These are phyloP conservation scores for Lippia alba DNA, from an alignment of 305 asterid genomes.

Conservation along the genomic window DNA sequence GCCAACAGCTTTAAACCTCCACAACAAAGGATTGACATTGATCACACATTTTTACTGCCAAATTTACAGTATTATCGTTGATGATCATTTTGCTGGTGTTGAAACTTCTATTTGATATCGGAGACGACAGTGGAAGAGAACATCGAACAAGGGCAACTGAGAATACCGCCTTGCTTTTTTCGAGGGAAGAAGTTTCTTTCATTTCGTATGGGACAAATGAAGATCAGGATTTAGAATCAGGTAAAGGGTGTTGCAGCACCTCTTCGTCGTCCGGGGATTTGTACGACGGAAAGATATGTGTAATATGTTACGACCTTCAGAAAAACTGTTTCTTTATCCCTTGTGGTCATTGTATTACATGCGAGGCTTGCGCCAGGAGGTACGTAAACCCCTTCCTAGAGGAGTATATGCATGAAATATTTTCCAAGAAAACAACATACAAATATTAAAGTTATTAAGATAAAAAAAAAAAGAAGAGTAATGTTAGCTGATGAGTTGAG, in stretches of 20 bases:
- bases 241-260: conserved; percentile 26
- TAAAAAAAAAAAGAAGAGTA: too few relatives aligned
- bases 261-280: conserved; percentile 54
- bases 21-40: too few relatives aligned
- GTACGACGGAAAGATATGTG: conserved; percentile 69
- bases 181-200: neutral
- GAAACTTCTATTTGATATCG: neutral
- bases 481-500: too few relatives aligned
- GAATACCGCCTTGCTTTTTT: neutral
- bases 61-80: neutral
- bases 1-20: too few relatives aligned
- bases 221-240: conserved; percentile 46
- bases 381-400: conserved; percentile 22
- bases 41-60: neutral
- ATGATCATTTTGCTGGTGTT: neutral
- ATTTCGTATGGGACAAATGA: neutral
- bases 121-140: neutral
- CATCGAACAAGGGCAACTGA: neutral
- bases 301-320: conserved; percentile 62
- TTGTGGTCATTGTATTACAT: conserved; percentile 75
- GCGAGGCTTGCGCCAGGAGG: conserved; percentile 67
- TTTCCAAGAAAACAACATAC: too few relatives aligned
- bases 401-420: too few relatives aligned
- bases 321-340: conserved; percentile 71
- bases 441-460: too few relatives aligned